These are phyloP conservation scores for Coniella vitis DNA, from an alignment of 2,329 filamentous ascomycete genomes.

Conservation along the genomic window DNA sequence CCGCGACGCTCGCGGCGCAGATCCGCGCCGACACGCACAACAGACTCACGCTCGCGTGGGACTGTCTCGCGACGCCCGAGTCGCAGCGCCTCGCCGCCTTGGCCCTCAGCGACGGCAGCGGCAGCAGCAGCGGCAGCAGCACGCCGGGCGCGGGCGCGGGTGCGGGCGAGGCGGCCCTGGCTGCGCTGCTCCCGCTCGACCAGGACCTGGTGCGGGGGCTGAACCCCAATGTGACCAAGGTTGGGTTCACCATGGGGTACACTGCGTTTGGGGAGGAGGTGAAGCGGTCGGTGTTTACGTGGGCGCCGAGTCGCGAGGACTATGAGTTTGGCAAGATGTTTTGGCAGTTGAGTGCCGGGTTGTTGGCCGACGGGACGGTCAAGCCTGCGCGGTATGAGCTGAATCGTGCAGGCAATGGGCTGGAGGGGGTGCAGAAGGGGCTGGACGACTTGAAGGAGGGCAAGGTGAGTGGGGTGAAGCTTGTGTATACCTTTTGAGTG, in stretches of 20 bases:
- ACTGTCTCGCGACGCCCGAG: conserved; percentile 13
- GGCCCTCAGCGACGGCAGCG: conserved; percentile 7
- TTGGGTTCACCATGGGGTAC: conserved; percentile 24
- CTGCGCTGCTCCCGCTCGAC: background rate
- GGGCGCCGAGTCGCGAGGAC: conserved; percentile 19
- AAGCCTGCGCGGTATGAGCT: conserved; percentile 25
- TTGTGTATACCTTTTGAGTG: conserved; percentile 29
- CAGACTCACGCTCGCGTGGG: conserved; percentile 11
- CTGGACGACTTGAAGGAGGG: conserved; percentile 25
- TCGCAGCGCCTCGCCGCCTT: conserved; percentile 4
- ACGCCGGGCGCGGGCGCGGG: background rate
- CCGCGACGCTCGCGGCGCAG: conserved; percentile 5
- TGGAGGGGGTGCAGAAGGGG: conserved; percentile 26
- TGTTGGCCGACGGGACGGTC: conserved; percentile 29
- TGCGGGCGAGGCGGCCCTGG: too few species aligned
- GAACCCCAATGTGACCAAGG: conserved; percentile 25
- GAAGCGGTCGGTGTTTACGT: background rate
- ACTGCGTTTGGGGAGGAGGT: conserved; percentile 28
- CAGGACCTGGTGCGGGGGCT: conserved; percentile 28
- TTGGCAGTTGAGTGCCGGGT: conserved; percentile 24
- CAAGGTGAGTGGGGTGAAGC: conserved; percentile 31
- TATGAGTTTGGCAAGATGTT: conserved; percentile 29
- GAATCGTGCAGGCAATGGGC: conserved; percentile 23
- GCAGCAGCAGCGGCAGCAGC: too few species aligned
- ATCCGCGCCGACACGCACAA: conserved; percentile 4